Evolutionary conservation across 495 filamentous ascomycete species (phyloP).

Genomic region (Patellaria atrata): DNA sequence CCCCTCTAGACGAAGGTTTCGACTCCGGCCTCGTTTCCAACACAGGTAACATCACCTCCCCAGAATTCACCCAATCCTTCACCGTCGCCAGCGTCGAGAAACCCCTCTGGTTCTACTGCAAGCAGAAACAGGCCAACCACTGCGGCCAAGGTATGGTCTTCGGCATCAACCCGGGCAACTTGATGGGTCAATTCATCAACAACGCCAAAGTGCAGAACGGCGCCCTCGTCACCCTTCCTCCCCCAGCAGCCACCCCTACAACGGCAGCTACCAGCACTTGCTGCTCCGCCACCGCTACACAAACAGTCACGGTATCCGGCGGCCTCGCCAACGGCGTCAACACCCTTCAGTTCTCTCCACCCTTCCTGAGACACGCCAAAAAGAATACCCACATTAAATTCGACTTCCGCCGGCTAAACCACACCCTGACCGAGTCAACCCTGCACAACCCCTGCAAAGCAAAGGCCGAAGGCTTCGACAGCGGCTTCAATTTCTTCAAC

Average conservation of each 20-base stretch:
- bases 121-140: conserved; percentile 8
- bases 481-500: conserved; percentile 8
- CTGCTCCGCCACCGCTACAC: neutral
- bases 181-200: conserved; percentile 14
- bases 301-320: conserved; percentile 9
- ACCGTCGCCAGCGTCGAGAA: conserved; percentile 4
- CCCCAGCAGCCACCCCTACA: conserved; percentile 2
- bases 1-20: conserved; percentile 11
- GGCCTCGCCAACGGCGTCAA: conserved; percentile 10
- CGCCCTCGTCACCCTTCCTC: neutral
- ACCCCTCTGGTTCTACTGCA: conserved; percentile 14
- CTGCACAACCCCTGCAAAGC: conserved; percentile 15
- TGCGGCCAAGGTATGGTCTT: conserved; percentile 15
- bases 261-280: neutral
- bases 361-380: conserved; percentile 7
- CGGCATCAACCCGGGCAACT: conserved; percentile 10
- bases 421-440: conserved; percentile 9
- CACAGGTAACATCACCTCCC: conserved; percentile 1
- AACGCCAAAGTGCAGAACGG: conserved; percentile 10
- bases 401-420: neutral
- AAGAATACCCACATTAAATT: conserved; percentile 4
- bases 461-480: conserved; percentile 8
- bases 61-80: neutral
- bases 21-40: conserved; percentile 14
- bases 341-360: conserved; percentile 6